phyloP scores from a whole-genome alignment of 2,329 filamentous ascomycete species.

The Zymoseptoria brevis region DNA sequence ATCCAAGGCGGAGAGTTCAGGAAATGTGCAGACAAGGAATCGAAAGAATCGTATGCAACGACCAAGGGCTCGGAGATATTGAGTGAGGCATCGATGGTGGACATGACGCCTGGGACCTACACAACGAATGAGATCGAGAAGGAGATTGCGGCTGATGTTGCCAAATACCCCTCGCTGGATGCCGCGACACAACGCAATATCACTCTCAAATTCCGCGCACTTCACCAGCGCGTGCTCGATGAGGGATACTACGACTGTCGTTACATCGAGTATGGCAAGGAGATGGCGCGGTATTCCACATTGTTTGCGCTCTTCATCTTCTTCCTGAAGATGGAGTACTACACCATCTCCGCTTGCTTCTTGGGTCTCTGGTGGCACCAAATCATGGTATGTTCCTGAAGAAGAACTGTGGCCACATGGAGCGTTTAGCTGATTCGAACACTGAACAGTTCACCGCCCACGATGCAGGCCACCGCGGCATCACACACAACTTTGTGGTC shows the following conservation, averaged over 20 bases:
- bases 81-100: constrained; percentile 4
- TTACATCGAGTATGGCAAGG: constrained; percentile 53
- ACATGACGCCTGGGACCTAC: constrained; percentile 24
- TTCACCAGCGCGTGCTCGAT: constrained; percentile 49
- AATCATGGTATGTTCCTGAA: constrained; percentile 42
- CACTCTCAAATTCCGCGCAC: constrained; percentile 45
- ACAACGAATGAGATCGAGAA: constrained; percentile 29
- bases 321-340: constrained; percentile 46
- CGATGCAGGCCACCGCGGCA: constrained; percentile 56
- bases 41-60: constrained; percentile 1
- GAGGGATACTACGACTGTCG: constrained; percentile 52
- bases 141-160: constrained; percentile 33
- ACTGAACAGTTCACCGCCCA: constrained; percentile 49
- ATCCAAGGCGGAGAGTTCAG: constrained; percentile 80
- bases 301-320: constrained; percentile 46
- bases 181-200: constrained; percentile 48
- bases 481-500: constrained; percentile 50
- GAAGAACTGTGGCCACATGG: too few relatives aligned
- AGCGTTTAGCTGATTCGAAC: not conserved
- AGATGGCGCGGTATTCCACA: constrained; percentile 48
- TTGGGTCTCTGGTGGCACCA: constrained; percentile 61
- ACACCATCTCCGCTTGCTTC: constrained; percentile 49
- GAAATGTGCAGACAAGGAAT: not conserved
- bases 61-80: constrained; percentile 5
- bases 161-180: constrained; percentile 47